Base-by-base conservation (phyloP, 148 eudicot species). In the Oxyria digyna region DNA sequence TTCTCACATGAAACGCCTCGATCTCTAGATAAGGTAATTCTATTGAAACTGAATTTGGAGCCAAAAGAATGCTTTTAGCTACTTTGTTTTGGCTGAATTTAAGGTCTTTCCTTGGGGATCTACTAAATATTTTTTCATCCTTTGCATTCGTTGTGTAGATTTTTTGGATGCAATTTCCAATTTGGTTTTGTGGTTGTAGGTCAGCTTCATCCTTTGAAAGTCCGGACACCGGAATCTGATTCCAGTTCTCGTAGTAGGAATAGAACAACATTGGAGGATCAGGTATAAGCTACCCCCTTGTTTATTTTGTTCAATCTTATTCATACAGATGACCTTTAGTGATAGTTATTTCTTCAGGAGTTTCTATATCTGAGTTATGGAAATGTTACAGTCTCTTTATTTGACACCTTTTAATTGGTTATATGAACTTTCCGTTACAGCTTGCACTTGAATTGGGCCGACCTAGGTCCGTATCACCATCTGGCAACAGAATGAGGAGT, bases 401-500 rank as follows among this genome's bases (percentile, higher is more conserved):
- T 59, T 12, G 37, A 59, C 38, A 59, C 35, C 15, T 57, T 9
- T 59, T 73, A 70, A 69, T 68, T 49, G 24, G 43, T 15, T 64
- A 27, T 17, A 20, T 62, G 35, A 10, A n/a, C 38, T 67, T 59
- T 73, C 49, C 42, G 49, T 49, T 79, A 74, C 69, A 87, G 96
- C 66, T 68, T 23, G 45, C 73, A 31, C 67, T 68, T 72, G 88
- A 84, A 50, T 59, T 71, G 62, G 89, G 81, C 65, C 77, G 74
- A 71, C 74, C 69, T 59, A 72, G 83, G 41, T 70, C 75, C 29
- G 66, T 71, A 31, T 74, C 50, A 74, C 62, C 69, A 64, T 49
- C 68, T 73, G 91, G 88, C 24, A 79, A 76, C 46, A 76, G 85
- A 13, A 83, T 89, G 80, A 93, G 86, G 88, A 85, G 81, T 62